These are phyloP conservation scores for Verticillium nonalfalfae DNA, from an alignment of 2,329 filamentous ascomycete genomes.

Conservation along the genomic window DNA sequence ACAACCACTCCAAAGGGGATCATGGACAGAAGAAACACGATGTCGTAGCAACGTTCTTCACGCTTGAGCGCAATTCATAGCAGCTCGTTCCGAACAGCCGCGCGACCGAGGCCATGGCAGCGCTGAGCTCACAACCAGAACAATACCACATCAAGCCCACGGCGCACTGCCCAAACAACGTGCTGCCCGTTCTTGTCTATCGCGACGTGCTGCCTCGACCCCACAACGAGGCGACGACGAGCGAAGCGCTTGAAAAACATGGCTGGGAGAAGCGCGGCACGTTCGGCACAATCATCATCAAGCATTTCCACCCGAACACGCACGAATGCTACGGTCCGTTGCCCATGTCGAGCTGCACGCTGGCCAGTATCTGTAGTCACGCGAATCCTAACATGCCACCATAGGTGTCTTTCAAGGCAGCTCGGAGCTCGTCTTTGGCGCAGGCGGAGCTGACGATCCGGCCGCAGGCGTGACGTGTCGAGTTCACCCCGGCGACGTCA, in stretches of 20 bases:
- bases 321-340: slow-evolving; percentile 17
- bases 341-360: background rate
- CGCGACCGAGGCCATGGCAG: too few relatives aligned
- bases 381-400: background rate
- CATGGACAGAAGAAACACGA: background rate
- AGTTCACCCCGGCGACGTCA: slow-evolving; percentile 13
- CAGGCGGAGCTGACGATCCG: slow-evolving; percentile 8
- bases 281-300: slow-evolving; percentile 15
- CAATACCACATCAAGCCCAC: slow-evolving; percentile 1
- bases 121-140: background rate
- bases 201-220: slow-evolving; percentile 10
- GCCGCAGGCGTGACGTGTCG: slow-evolving; percentile 8
- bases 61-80: too few relatives aligned
- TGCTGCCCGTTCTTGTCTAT: slow-evolving; percentile 15
- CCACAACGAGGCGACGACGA: slow-evolving; percentile 9
- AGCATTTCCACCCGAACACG: slow-evolving; percentile 16
- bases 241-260: slow-evolving; percentile 11
- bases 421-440: slow-evolving; percentile 14
- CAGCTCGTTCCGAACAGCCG: background rate
- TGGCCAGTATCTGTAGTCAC: background rate
- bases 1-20: background rate
- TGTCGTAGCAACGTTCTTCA: background rate
- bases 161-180: slow-evolving; percentile 11
- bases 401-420: slow-evolving; percentile 15
- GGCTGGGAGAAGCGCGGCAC: slow-evolving; percentile 16